phyloP scores from a whole-genome alignment of 1,139 yeast species.

The Kodamaea fungicola region DNA sequence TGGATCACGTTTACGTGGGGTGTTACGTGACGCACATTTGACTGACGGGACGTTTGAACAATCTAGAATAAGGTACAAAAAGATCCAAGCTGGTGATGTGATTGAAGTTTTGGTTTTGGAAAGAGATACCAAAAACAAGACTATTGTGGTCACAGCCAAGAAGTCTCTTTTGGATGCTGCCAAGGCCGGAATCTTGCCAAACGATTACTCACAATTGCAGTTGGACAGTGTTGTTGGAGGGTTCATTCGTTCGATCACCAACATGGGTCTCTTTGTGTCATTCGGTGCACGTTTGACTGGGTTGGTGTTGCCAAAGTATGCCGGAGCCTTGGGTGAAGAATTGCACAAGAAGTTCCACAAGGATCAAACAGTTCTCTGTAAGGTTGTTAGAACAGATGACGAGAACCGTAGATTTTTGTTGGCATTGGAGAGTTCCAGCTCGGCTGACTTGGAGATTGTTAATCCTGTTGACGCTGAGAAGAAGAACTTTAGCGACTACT shows the following conservation, averaged over 20 bases:
- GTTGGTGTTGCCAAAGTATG: slow-evolving; percentile 73
- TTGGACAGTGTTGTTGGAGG: slow-evolving; percentile 55
- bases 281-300: slow-evolving; percentile 84
- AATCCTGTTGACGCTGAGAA: slow-evolving; percentile 63
- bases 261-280: slow-evolving; percentile 75
- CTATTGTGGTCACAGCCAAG: slow-evolving; percentile 63
- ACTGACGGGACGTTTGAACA: slow-evolving; percentile 74
- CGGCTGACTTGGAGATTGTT: slow-evolving; percentile 21
- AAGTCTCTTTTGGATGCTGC: slow-evolving; percentile 67
- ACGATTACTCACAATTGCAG: slow-evolving; percentile 54
- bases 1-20: slow-evolving; percentile 61
- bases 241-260: slow-evolving; percentile 72
- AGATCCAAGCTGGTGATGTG: slow-evolving; percentile 55
- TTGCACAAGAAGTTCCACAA: slow-evolving; percentile 55
- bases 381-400: slow-evolving; percentile 60
- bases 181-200: slow-evolving; percentile 51
- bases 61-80: slow-evolving; percentile 60
- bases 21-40: slow-evolving; percentile 70
- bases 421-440: slow-evolving; percentile 43
- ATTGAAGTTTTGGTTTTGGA: slow-evolving; percentile 65
- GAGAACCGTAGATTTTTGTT: slow-evolving; percentile 70
- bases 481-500: slow-evolving; percentile 47
- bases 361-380: slow-evolving; percentile 66
- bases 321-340: slow-evolving; percentile 56
- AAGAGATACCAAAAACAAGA: slow-evolving; percentile 58